Conservation (phyloP, 2,329 filamentous ascomycete species). For the Aschersonia sp. region DNA sequence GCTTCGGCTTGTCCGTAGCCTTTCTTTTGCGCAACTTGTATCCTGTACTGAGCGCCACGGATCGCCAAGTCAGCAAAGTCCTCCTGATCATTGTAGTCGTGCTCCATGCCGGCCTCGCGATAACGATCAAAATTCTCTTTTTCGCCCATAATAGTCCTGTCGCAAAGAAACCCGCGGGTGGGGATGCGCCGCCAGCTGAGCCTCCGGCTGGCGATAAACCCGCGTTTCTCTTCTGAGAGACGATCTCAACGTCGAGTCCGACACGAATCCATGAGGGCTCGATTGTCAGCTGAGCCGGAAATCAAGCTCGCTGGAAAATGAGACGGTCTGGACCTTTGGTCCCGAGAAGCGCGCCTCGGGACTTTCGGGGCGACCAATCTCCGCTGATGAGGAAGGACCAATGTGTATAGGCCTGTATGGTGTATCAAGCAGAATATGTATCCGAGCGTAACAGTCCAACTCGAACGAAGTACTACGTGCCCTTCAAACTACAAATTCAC, state of each 20-base stretch:
- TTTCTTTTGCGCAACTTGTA: constrained; percentile 80
- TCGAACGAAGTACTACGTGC: too few relatives aligned
- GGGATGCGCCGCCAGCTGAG: constrained; percentile 9
- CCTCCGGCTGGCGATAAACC: constrained; percentile 9
- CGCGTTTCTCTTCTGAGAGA: background rate
- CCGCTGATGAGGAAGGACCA: too few relatives aligned
- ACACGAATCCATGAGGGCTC: too few relatives aligned
- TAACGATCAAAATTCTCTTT: constrained; percentile 94
- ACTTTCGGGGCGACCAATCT: too few relatives aligned
- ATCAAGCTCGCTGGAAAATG: too few relatives aligned
- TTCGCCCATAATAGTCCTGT: constrained; percentile 62
- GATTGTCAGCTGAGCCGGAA: too few relatives aligned
- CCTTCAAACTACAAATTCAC: background rate
- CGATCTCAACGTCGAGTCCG: too few relatives aligned
- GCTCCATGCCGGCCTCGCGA: constrained; percentile 75
- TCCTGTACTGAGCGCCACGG: constrained; percentile 83
- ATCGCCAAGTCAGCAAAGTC: constrained; percentile 80
- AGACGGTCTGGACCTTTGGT: too few relatives aligned
- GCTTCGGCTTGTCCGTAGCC: constrained; percentile 66
- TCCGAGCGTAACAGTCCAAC: too few relatives aligned
- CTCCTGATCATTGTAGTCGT: constrained; percentile 71
- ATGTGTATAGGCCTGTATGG: too few relatives aligned
- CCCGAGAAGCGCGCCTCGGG: too few relatives aligned
- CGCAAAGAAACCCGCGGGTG: constrained; percentile 22
- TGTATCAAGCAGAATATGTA: too few relatives aligned